A percentile compares a stretch with the other conserved stretches of the same genome.
Conservation (phyloP, 768 basidiomycete species). For the Phanerodontia chrysosporium region DNA sequence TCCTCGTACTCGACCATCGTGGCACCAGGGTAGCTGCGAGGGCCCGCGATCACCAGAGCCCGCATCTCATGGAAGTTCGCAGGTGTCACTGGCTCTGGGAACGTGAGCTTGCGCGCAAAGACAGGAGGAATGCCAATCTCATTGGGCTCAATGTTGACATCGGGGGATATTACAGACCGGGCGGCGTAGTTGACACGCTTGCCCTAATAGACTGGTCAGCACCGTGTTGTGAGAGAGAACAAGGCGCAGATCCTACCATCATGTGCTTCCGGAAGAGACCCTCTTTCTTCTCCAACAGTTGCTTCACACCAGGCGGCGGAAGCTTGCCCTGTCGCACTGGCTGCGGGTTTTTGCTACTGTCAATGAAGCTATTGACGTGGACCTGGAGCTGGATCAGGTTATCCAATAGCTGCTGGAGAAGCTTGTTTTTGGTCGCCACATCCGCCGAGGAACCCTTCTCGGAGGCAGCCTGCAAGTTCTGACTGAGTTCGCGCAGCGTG, state of each 20-base stretch:
- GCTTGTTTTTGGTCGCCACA: conserved; percentile 44
- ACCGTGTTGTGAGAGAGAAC: not conserved
- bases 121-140: conserved; percentile 98
- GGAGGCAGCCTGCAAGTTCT: conserved; percentile 56
- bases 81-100: conserved; percentile 94
- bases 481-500: conserved; percentile 72
- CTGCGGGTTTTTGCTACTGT: conserved; percentile 91
- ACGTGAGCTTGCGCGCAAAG: conserved; percentile 94
- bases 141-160: conserved; percentile 98
- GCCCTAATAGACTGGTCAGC: conserved; percentile 49
- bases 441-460: conserved; percentile 53
- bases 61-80: conserved; percentile 86
- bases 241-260: conserved; percentile 66
- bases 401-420: conserved; percentile 72
- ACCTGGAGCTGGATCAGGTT: conserved; percentile 85
- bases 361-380: conserved; percentile 96
- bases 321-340: conserved; percentile 83
- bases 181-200: conserved; percentile 99
- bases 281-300: conserved; percentile 97
- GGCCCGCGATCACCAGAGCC: conserved; percentile 87
- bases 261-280: conserved; percentile 97
- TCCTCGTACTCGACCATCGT: conserved; percentile 95
- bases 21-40: conserved; percentile 87
- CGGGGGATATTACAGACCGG: conserved; percentile 99
- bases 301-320: conserved; percentile 92